Evolutionary conservation across 192 early-diverging fungal genomes (phyloP), one percentile per base, ranked within the genome.

Genomic region (Podila horticola): DNA sequence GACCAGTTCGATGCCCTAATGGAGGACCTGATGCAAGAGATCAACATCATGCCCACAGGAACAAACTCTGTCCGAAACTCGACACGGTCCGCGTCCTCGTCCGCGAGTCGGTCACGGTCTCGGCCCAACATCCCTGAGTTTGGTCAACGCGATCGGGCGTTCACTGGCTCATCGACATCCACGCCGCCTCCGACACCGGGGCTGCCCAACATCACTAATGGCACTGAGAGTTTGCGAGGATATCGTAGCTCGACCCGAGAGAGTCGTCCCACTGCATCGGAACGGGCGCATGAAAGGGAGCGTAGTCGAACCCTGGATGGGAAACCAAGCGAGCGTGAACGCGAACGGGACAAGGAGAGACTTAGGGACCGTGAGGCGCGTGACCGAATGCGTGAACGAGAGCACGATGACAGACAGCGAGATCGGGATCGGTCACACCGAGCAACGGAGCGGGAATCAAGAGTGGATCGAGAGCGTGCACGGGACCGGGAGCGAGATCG

Each of bases 1-100:
- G 71, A 71, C 7, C 74, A 76, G 11, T 73, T 85, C 49, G 84
- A 85, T 50, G 71, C 70, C 11, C 61, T 85, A 62, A 83, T 85
- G 79, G 75, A 85, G 26, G 73, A 85, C 57, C 67, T 85, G 62
- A 74, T 85, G 24, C 72, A 71, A 67, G 84, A 85, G 48, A 79
- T 85, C 69, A 70, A 75, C 50, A 77, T 72, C 60, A 57, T 82
- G 57, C 72, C 74, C 31, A 22, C 52, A 22, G 36, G 60, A 20
- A 24, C 52, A 20, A 55, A 22, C 52, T 55, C 52, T n/a, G 24
- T 26, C 15, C 70, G 77, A 10, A 71, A 72, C 51, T 72, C 70
- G 19, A 49, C 71, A 0, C 77, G 71, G 9, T 71, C 77, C 5
- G 57, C 61, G 28, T 81, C 77, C 15, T 68, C 76, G 2, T 70